Evolutionary conservation across 2,329 filamentous ascomycete species (phyloP).

Genomic region (Celoporthe dispersa): DNA sequence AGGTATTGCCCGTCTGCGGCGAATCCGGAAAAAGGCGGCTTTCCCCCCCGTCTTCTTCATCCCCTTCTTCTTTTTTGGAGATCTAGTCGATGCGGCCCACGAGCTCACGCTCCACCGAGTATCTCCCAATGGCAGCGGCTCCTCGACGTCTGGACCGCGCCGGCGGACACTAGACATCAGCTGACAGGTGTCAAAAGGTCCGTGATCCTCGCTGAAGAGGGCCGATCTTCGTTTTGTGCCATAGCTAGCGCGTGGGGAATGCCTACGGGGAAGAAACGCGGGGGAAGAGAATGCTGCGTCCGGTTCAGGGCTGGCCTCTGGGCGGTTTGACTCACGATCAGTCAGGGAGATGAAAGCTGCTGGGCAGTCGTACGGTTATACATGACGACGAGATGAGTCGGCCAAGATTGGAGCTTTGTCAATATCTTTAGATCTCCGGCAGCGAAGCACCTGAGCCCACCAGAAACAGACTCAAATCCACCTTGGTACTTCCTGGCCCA

Average conservation of each 20-base stretch:
- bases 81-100: neutral
- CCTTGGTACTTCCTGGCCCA: neutral
- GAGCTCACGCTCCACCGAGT: neutral
- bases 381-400: neutral
- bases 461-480: neutral
- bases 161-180: constrained; percentile 17
- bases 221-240: neutral
- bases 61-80: neutral
- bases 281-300: neutral
- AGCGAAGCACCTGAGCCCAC: neutral
- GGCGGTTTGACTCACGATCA: neutral
- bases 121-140: neutral
- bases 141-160: neutral
- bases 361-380: neutral
- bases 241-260: constrained; percentile 11
- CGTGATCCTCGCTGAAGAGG: constrained; percentile 7
- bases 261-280: neutral
- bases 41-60: no score
- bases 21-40: neutral
- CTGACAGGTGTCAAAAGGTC: constrained; percentile 21
- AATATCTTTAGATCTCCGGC: neutral
- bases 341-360: neutral
- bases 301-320: neutral
- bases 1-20: neutral
- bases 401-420: neutral